Base-by-base conservation (phyloP, 345 rosid species). In the Arabis alpina region DNA sequence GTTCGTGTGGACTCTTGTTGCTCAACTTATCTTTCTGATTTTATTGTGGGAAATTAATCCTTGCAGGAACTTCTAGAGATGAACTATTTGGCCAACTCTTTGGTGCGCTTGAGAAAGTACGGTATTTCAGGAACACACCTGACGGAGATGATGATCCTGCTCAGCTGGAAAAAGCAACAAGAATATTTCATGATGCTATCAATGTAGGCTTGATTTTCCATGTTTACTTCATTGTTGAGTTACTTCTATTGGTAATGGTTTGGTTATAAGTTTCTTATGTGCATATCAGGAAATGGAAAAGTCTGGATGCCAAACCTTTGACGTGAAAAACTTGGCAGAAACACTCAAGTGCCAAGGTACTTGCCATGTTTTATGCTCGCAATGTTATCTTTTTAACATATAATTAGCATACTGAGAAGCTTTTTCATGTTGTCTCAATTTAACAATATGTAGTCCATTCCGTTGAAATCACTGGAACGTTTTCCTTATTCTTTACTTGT, bases 81-180 rank as follows among this genome's bases (percentile, higher is more conserved):
- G 98, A 88, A 68, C 86, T 89, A 15, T 86, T 88, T 78, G 92
- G 88, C 25, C 89, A 88, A 66, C 82, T 89, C 77, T 76, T 89
- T 76, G 83, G 83, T 58, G 98, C 96, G 36, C 94, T 92, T 55
- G 96, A 92, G 81, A 86, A 85, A 79, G 63, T 77, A 14, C 81
- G 81, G 72, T 88, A 80, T 74, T 80, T 92, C 27, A 84, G 61
- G 71, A 44, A 67, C 40, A 68, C 77, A 37, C 75, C 86, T 53
- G 88, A 85, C 39, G 94, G 91, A 52, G 85, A 68, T 28, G 94
- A 89, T 64, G 96, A 89, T 56, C 77, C 87, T 66, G 69, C 73
- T 55, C 89, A 79, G 74, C 72, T 92, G 54, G 96, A 88, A 54
- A 88, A 80, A 80, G 96, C 94, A 64, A 82, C 94, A 8, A 59